Conservation (phyloP, 2,329 filamentous ascomycete species). For the Xylaria sp. region DNA sequence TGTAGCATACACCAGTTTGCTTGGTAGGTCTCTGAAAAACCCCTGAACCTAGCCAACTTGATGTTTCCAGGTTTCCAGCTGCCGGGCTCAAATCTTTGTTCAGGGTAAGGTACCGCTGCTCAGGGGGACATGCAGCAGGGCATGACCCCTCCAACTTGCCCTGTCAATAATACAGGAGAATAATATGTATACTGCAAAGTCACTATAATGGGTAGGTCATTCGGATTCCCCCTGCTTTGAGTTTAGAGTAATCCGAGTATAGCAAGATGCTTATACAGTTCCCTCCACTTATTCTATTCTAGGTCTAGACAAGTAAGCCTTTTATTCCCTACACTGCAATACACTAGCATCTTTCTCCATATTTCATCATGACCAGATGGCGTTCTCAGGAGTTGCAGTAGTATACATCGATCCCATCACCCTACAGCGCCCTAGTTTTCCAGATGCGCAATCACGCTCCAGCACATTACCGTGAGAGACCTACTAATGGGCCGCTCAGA, state of each 20-base stretch:
- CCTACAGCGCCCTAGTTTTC: conserved; percentile 13
- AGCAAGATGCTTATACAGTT: conserved; percentile 23
- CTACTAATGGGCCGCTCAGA: conserved; percentile 11
- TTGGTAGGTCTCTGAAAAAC: conserved; percentile 10
- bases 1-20: not conserved
- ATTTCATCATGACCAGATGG: conserved; percentile 31
- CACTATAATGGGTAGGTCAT: conserved; percentile 9
- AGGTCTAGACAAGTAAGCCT: conserved; percentile 24
- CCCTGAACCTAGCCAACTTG: conserved; percentile 34
- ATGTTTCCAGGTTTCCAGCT: conserved; percentile 22
- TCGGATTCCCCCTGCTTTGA: conserved; percentile 29
- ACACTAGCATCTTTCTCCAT: conserved; percentile 24
- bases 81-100: conserved; percentile 28
- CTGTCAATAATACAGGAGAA: conserved; percentile 8
- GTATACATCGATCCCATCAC: conserved; percentile 23
- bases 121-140: conserved; percentile 11
- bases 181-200: not conserved
- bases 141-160: conserved; percentile 1
- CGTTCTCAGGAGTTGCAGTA: conserved; percentile 32
- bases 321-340: conserved; percentile 10
- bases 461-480: conserved; percentile 9
- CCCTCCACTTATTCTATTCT: conserved; percentile 30
- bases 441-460: conserved; percentile 8
- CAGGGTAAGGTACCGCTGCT: not conserved
- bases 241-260: conserved; percentile 30